Evolutionary conservation across 164 flowering plant species (phyloP), one percentile per base, ranked within the genome.

Genomic region (Sedum album): DNA sequence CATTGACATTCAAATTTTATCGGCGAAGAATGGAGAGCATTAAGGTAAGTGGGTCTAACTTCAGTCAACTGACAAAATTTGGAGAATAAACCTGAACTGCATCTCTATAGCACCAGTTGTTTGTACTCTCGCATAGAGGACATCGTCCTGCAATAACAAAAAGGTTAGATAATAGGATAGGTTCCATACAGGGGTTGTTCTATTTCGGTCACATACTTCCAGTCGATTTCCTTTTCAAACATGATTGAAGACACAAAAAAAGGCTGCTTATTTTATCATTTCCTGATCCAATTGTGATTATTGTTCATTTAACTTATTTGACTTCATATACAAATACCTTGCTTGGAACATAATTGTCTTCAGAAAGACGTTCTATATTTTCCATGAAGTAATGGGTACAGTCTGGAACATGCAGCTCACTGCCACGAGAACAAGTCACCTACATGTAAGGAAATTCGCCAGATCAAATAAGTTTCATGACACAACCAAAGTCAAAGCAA

Each of bases 41-140:
- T 11, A 15, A 48, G 53, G 23, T 20, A 17, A 48, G 53, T 21
- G 18, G 53, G 53, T 35, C 7, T 7, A 35, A 35, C 38, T 48
- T 48, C 23, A 48, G 2, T 2, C n/a, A 48, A 48, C 53, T 48
- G 53, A 14, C 1, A 48, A 48, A 23, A 4, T 21, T 9, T n/a
- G 21, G 57, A 51, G 57, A 51, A 51, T 23, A 51, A 23, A 62
- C 99, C 99, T 94, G 82, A 94, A 94, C 73, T 91, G 99, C 65
- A 94, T 91, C 78, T 94, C 96, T 42, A 90, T 96, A 70, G 90
- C 99, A 73, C 99, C 99, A 69, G 94, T 89, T 23, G 97, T 94
- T 35, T 92, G 96, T 64, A 90, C 92, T 75, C 97, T 82, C 48
- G 99, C 97, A 83, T 84, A 82, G 20, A 94, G 95, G 79, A 94